Evolutionary conservation across 2,329 filamentous ascomycete genomes (phyloP).

Genomic region (Aschersonia sp.): DNA sequence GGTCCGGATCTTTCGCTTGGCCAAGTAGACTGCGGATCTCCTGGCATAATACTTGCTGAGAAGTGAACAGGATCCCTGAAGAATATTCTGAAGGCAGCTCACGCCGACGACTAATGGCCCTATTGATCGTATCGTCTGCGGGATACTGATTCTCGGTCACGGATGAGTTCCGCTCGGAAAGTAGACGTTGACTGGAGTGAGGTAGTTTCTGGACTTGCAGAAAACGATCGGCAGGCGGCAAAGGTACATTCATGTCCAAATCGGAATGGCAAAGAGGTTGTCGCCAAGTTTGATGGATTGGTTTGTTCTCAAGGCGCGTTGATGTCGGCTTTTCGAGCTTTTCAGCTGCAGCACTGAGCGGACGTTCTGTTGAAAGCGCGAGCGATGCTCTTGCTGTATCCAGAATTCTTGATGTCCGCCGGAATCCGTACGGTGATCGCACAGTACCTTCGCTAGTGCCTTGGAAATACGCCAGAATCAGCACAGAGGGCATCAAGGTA

Average conservation of each 20-base stretch:
- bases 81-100: neutral
- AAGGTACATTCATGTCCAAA: neutral
- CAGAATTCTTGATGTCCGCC: neutral
- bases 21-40: neutral
- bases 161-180: neutral
- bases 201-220: neutral
- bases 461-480: conserved; percentile 6
- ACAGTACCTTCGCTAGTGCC: neutral
- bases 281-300: no score
- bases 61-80: neutral
- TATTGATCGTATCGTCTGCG: neutral
- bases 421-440: neutral
- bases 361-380: neutral
- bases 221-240: neutral
- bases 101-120: neutral
- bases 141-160: neutral
- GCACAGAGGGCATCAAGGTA: conserved; percentile 11
- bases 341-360: neutral
- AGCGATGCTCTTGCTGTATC: conserved; percentile 2
- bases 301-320: neutral
- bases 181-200: neutral
- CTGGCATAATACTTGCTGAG: neutral
- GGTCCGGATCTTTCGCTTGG: neutral
- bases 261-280: neutral
- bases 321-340: neutral